These are phyloP conservation scores for Hypoxylon cercidicola DNA, from an alignment of 495 filamentous ascomycete species.

Conservation along the genomic window DNA sequence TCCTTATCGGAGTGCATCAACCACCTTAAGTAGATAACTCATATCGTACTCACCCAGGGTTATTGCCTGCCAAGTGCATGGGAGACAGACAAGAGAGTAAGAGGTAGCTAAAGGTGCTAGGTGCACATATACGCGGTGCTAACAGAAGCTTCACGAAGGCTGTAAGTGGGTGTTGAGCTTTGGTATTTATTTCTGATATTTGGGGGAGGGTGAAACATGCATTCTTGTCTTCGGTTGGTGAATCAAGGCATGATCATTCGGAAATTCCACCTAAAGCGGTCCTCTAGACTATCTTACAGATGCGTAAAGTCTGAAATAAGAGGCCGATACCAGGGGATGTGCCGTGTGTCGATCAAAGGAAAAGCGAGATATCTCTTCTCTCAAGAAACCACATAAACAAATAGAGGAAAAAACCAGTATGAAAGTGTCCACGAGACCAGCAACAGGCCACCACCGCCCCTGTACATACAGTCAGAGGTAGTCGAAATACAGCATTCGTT, in stretches of 20 bases:
- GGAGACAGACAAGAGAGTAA: not conserved
- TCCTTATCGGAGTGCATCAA: too few relatives aligned
- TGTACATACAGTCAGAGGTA: slow-evolving; percentile 43
- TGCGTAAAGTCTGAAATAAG: slow-evolving; percentile 34
- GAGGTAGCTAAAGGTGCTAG: not conserved
- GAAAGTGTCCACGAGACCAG: slow-evolving; percentile 46
- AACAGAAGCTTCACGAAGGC: slow-evolving; percentile 1
- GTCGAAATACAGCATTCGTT: slow-evolving; percentile 40
- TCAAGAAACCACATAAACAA: slow-evolving; percentile 45
- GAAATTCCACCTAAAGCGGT: slow-evolving; percentile 21
- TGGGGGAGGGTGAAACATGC: slow-evolving; percentile 25
- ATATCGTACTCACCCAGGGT: not conserved
- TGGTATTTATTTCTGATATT: slow-evolving; percentile 33
- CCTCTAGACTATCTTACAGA: slow-evolving; percentile 32
- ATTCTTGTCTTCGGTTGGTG: slow-evolving; percentile 21
- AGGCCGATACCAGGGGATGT: slow-evolving; percentile 26
- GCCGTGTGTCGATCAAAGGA: slow-evolving; percentile 45
- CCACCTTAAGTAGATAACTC: too few relatives aligned
- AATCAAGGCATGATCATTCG: slow-evolving; percentile 39
- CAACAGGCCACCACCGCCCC: slow-evolving; percentile 43
- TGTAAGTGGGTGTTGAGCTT: slow-evolving; percentile 27
- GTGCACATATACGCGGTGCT: not conserved
- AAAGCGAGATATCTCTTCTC: slow-evolving; percentile 47
- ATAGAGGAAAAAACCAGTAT: slow-evolving; percentile 46
- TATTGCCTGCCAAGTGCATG: not conserved